Conservation (phyloP, 2,329 filamentous ascomycete species). For the Paecilomyces niveus region DNA sequence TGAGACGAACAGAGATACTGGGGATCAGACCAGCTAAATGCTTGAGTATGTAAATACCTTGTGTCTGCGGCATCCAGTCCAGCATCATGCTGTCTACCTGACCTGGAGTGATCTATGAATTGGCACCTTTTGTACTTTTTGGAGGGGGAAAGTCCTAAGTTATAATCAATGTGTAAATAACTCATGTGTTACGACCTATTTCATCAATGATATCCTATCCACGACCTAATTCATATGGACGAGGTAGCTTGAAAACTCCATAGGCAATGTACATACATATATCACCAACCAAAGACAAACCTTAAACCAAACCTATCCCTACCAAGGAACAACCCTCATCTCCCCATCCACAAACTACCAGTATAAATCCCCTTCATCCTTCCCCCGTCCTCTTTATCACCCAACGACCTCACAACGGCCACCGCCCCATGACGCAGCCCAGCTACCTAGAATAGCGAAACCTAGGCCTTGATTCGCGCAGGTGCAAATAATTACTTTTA, state of each 20-base stretch:
- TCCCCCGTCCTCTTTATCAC: constrained; percentile 5
- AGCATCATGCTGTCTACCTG: background rate
- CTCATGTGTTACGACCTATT: too few species aligned
- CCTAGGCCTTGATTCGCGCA: constrained; percentile 30
- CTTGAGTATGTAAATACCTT: background rate
- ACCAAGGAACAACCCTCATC: constrained; percentile 20
- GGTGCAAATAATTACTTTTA: constrained; percentile 24
- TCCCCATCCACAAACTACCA: constrained; percentile 17
- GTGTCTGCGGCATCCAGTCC: background rate
- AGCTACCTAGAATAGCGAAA: constrained; percentile 22
- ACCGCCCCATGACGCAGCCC: constrained; percentile 18
- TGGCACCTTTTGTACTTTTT: too few species aligned
- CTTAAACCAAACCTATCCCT: background rate
- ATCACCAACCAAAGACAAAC: background rate
- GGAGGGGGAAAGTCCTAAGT: too few species aligned
- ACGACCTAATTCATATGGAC: too few species aligned
- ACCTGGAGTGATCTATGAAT: background rate
- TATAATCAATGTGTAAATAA: too few species aligned
- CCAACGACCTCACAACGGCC: constrained; percentile 13
- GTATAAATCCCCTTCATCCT: constrained; percentile 12
- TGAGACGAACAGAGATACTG: background rate
- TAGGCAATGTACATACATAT: too few species aligned
- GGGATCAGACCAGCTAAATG: background rate
- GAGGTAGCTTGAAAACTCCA: too few species aligned
- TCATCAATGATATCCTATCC: too few species aligned